These are phyloP conservation scores for Diutina mesorugosa DNA, from an alignment of 1,139 yeast species.

Conservation along the genomic window DNA sequence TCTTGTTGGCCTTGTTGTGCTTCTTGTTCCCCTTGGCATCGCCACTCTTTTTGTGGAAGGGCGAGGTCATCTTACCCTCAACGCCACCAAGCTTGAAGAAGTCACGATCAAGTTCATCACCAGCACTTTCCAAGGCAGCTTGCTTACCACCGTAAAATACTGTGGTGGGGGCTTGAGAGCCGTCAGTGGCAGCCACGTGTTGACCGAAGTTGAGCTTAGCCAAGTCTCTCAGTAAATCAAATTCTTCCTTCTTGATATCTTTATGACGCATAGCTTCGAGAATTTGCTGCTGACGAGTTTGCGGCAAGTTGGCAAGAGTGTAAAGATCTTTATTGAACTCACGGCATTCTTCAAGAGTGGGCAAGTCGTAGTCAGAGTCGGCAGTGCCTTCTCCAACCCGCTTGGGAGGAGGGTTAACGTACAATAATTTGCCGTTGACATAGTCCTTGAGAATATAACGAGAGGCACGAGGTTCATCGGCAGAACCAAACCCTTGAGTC, in stretches of 20 bases:
- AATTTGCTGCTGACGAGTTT: slow-evolving; percentile 62
- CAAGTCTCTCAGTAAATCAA: slow-evolving; percentile 61
- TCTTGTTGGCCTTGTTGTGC: slow-evolving; percentile 70
- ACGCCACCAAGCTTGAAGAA: slow-evolving; percentile 61
- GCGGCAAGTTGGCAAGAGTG: slow-evolving; percentile 52
- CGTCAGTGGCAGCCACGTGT: slow-evolving; percentile 30
- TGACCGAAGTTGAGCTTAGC: slow-evolving; percentile 66
- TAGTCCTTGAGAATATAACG: slow-evolving; percentile 89
- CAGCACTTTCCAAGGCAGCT: slow-evolving; percentile 65
- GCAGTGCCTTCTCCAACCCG: slow-evolving; percentile 15
- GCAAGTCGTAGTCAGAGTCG: slow-evolving; percentile 18
- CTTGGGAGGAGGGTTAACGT: slow-evolving; percentile 80
- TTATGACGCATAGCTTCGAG: slow-evolving; percentile 43
- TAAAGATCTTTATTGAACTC: slow-evolving; percentile 68
- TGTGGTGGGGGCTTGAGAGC: slow-evolving; percentile 26
- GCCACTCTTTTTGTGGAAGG: slow-evolving; percentile 50
- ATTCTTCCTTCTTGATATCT: slow-evolving; percentile 33
- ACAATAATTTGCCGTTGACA: slow-evolving; percentile 81
- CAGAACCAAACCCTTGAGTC: slow-evolving; percentile 95
- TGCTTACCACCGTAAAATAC: slow-evolving; percentile 63
- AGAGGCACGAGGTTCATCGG: slow-evolving; percentile 93
- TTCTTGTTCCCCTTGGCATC: slow-evolving; percentile 32
- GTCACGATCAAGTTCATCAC: slow-evolving; percentile 72
- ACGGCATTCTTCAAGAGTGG: slow-evolving; percentile 31
- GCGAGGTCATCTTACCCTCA: slow-evolving; percentile 50